Conservation (phyloP, 768 basidiomycete genomes). For the Brasilioporus rufonigricans region DNA sequence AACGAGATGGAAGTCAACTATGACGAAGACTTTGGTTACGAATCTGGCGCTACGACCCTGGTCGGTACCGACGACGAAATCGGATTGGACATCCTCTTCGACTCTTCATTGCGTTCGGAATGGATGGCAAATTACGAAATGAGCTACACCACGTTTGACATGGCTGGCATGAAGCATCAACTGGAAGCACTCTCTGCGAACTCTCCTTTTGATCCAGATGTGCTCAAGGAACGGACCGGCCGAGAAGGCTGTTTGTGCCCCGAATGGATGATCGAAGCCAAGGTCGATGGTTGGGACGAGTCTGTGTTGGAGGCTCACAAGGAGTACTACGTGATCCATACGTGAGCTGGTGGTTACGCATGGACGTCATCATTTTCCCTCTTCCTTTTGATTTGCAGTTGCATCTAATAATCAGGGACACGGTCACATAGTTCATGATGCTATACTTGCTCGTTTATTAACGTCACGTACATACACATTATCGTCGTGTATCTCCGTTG, state of each 20-base stretch:
- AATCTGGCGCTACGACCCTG: neutral
- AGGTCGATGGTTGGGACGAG: conserved; percentile 14
- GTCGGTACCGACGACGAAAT: conserved; percentile 3
- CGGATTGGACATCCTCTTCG: conserved; percentile 4
- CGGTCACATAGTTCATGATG: neutral
- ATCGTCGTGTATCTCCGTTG: neutral
- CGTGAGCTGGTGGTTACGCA: conserved; percentile 3
- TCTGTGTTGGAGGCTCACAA: neutral
- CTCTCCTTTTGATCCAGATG: neutral
- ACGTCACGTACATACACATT: neutral
- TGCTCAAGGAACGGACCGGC: neutral
- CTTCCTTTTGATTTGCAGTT: neutral
- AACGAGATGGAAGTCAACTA: neutral
- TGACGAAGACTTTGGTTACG: neutral
- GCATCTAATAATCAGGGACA: neutral
- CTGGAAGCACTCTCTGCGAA: neutral
- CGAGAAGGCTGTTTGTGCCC: conserved; percentile 20
- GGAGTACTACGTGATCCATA: neutral
- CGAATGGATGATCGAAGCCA: conserved; percentile 23
- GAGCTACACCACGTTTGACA: conserved; percentile 12
- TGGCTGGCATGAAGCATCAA: neutral
- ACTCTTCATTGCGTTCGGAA: neutral
- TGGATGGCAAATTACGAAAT: conserved; percentile 18
- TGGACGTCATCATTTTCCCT: neutral
- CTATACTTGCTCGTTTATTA: neutral